Base-by-base conservation (phyloP, 2,329 filamentous ascomycete genomes). In the Trichoderma semiorbis region DNA sequence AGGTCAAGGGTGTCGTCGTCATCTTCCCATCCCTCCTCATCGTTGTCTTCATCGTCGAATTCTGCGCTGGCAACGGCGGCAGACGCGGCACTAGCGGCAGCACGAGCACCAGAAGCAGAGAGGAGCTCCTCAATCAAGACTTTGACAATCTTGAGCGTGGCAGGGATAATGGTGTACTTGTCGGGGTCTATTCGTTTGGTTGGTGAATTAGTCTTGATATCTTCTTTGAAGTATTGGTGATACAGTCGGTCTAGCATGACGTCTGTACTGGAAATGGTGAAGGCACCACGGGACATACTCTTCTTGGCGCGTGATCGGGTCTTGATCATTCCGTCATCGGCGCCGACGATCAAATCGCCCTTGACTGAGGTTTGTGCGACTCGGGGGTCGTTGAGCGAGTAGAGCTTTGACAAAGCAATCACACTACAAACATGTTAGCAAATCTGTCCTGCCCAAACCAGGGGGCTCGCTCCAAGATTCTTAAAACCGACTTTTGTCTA, bases 91-190 rank as follows among this genome's bases (percentile, higher is more conserved):
- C 88, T 89, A 1, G 90, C 85, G 65, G 90, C 87, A 63, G 84
- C 84, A 72, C 85, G 83, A n/a, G 83, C 82, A 28, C 93, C 93
- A 5, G 93, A 91, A 2, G 94, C 93, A 0, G 93, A 94, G 7
- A 93, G 86, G 3, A 99, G 89, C 83, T 99, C 96, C 78, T 97
- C 94, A 61, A 98, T 92, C 10, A 99, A 89, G 5, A 98, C 92
- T 85, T 99, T 99, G 82, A 98, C 84, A 73, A 99, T 98, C 84
- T 99, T 99, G 78, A 99, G 87, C 1, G 93, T 91, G 0, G 95
- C 95, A 0, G 95, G 90, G 72, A 99, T 90, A 73, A 93, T 89
- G 7, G 94, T 98, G 84, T 92, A 98, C 79, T 92, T 91, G 79
- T 98, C 95, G 18, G 96, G 96, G 79, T 95, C 91, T 93, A 78